phyloP scores from a whole-genome alignment of 129 eudicot genomes.

The Saposhnikovia divaricata region DNA sequence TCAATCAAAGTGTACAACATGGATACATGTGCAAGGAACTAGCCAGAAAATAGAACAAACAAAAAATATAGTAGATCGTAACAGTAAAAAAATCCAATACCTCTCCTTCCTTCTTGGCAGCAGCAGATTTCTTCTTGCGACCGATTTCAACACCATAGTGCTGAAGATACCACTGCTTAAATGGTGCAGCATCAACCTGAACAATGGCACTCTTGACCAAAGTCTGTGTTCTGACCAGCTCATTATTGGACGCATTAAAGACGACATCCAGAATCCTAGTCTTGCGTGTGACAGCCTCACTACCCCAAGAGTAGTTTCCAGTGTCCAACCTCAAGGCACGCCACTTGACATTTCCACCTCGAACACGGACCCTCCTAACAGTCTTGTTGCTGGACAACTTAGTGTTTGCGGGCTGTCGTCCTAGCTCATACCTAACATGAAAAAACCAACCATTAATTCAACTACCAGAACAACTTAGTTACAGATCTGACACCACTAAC shows the following conservation, averaged over 20 bases:
- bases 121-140: conserved; percentile 66
- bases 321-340: conserved; percentile 81
- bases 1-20: not conserved
- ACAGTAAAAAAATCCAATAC: conserved; percentile 13
- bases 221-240: conserved; percentile 76
- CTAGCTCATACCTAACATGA: conserved; percentile 56
- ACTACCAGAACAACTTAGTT: not conserved
- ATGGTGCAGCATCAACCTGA: conserved; percentile 86
- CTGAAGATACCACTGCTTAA: conserved; percentile 86
- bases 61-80: not conserved
- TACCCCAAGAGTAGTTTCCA: conserved; percentile 84
- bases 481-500: not conserved
- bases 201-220: conserved; percentile 81
- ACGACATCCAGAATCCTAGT: conserved; percentile 76
- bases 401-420: conserved; percentile 79
- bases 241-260: conserved; percentile 82
- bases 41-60: not conserved
- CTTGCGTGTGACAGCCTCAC: conserved; percentile 80
- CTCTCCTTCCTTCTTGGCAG: conserved; percentile 82
- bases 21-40: not conserved
- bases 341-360: conserved; percentile 91
- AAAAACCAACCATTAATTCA: no score
- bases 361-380: conserved; percentile 64
- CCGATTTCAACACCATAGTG: conserved; percentile 85
- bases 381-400: conserved; percentile 68